Percentiles rank a stretch among this genome's conserved stretches.
Evolutionary conservation across 2,329 filamentous ascomycete species (phyloP).

Genomic region (Plenodomus biglobosus): DNA sequence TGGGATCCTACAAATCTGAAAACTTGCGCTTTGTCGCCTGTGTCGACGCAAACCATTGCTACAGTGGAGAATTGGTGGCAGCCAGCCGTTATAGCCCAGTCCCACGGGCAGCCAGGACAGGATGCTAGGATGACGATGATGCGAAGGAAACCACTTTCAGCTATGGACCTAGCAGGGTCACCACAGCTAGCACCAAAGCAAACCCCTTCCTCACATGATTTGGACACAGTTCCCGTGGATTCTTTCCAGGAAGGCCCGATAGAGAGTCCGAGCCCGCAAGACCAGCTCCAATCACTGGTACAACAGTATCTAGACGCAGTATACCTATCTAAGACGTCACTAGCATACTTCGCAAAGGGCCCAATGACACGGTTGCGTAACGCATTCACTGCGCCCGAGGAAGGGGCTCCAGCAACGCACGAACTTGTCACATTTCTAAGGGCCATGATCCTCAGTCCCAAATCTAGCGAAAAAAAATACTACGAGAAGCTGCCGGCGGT

Average conservation of each 20-base stretch:
- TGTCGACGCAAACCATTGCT: constrained; percentile 25
- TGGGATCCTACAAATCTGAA: constrained; percentile 24
- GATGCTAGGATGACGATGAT: constrained; percentile 37
- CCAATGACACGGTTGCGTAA: constrained; percentile 74
- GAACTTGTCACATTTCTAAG: constrained; percentile 71
- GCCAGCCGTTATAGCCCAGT: constrained; percentile 24
- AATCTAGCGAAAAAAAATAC: constrained; percentile 77
- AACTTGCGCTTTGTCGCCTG: constrained; percentile 63
- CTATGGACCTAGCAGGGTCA: constrained; percentile 4
- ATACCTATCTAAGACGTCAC: constrained; percentile 63
- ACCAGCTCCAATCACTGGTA: constrained; percentile 55
- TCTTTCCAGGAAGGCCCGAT: constrained; percentile 5
- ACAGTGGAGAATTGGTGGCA: constrained; percentile 36
- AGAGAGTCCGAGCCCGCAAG: constrained; percentile 27
- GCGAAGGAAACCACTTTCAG: constrained; percentile 17
- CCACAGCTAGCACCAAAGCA: neutral
- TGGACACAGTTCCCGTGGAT: constrained; percentile 4
- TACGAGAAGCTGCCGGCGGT: constrained; percentile 68
- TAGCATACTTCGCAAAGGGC: constrained; percentile 83
- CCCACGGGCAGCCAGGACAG: constrained; percentile 20
- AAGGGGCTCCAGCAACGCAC: constrained; percentile 61
- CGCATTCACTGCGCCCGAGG: constrained; percentile 65
- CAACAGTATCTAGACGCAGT: constrained; percentile 49
- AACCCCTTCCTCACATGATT: neutral
- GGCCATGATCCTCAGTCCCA: constrained; percentile 65